Evolutionary conservation across 2,329 filamentous ascomycete genomes (phyloP).

Genomic region (Cryphonectria parasitica): DNA sequence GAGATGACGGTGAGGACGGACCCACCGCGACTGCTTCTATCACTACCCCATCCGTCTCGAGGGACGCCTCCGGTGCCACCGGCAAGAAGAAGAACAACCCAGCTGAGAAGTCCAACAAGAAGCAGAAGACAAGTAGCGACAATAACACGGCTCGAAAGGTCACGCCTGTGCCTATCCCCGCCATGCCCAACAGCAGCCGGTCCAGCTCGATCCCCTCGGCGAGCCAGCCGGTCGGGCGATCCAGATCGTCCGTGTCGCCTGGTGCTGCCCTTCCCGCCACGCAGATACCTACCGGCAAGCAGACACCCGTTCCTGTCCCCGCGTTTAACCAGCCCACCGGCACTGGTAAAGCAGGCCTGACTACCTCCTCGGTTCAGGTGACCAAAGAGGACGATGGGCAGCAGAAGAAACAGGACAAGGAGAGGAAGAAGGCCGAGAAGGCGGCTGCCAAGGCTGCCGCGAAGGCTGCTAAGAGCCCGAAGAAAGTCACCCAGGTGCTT

Average conservation of each 20-base stretch:
- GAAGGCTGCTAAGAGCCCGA: not conserved
- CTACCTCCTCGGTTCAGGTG: constrained; percentile 11
- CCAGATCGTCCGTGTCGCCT: constrained; percentile 18
- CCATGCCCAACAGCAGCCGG: constrained; percentile 9
- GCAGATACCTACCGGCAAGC: constrained; percentile 15
- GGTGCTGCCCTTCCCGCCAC: constrained; percentile 22
- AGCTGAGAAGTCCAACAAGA: constrained; percentile 29
- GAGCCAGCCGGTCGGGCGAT: constrained; percentile 2
- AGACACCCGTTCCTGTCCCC: constrained; percentile 25
- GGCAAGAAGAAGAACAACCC: constrained; percentile 28
- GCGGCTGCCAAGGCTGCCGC: not conserved
- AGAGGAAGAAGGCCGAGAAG: constrained; percentile 14
- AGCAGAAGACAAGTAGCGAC: constrained; percentile 27
- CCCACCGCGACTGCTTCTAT: constrained; percentile 13
- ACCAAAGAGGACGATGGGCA: constrained; percentile 19
- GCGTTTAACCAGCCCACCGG: not conserved
- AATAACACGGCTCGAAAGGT: constrained; percentile 16
- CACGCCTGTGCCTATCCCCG: constrained; percentile 29
- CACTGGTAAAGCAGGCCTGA: not conserved
- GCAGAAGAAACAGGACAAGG: constrained; percentile 20
- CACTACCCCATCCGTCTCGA: constrained; percentile 21
- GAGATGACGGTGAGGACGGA: constrained; percentile 35
- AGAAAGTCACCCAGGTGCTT: constrained; percentile 19
- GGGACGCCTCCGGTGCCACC: constrained; percentile 14
- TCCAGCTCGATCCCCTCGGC: constrained; percentile 28